These are phyloP conservation scores for Trichoderma asperelloides DNA, from an alignment of 495 filamentous ascomycete genomes.

Conservation along the genomic window DNA sequence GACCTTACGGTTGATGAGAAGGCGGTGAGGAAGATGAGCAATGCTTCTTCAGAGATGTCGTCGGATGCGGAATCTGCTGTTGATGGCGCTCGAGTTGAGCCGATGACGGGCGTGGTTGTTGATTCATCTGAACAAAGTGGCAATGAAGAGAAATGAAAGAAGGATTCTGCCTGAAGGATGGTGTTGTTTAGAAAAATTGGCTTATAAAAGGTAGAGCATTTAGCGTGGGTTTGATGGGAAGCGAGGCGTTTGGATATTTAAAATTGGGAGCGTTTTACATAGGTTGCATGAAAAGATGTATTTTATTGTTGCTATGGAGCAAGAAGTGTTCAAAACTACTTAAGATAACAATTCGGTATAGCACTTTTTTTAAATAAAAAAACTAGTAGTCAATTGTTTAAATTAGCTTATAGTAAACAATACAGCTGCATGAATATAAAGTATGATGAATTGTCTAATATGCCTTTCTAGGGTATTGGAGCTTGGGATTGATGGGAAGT, in stretches of 20 bases:
- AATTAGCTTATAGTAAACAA: too few species aligned
- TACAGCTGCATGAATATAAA: too few species aligned
- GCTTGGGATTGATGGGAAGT: too few species aligned
- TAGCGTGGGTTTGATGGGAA: background rate
- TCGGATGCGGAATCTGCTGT: background rate
- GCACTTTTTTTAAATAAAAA: too few species aligned
- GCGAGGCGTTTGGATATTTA: background rate
- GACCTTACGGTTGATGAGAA: conserved; percentile 57
- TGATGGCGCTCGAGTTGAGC: background rate
- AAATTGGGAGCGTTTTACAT: background rate
- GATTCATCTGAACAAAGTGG: background rate
- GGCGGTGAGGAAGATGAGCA: conserved; percentile 1
- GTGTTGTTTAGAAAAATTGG: background rate
- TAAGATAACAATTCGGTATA: too few species aligned
- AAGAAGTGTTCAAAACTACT: too few species aligned
- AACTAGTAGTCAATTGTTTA: too few species aligned
- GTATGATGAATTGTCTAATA: too few species aligned
- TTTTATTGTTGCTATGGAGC: background rate
- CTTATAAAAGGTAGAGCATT: background rate
- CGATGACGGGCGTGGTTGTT: background rate
- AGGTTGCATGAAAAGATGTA: background rate
- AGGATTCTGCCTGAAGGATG: background rate
- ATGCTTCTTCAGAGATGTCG: background rate
- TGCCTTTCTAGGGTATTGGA: too few species aligned
- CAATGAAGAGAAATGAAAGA: background rate